These are phyloP conservation scores for Dendrobium officinale DNA, from an alignment of 106 monocot genomes.

Conservation along the genomic window DNA sequence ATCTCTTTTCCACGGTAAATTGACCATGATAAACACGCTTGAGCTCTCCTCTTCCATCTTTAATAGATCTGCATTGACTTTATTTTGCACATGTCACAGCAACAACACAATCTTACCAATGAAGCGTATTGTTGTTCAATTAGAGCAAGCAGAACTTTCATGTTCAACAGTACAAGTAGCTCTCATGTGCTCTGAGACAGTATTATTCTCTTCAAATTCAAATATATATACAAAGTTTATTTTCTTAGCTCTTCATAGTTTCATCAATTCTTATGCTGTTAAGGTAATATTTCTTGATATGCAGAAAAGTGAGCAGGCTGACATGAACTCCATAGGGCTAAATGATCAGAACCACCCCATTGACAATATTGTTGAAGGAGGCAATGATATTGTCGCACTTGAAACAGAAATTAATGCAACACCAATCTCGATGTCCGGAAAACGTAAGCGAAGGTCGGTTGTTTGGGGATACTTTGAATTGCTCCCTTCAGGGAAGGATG, in stretches of 20 bases:
- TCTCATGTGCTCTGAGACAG: neutral
- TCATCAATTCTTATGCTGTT: neutral
- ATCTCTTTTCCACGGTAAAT: too few species aligned
- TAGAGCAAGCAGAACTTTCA: neutral
- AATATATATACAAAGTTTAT: neutral
- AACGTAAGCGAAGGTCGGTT: conserved; percentile 9
- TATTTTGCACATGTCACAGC: too few species aligned
- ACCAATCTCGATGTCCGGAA: neutral
- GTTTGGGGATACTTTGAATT: conserved; percentile 17
- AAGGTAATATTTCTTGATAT: neutral
- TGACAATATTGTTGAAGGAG: neutral
- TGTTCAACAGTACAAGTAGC: neutral
- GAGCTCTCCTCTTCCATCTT: too few species aligned
- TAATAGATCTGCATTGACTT: too few species aligned
- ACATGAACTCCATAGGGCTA: conserved; percentile 1
- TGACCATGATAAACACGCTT: too few species aligned
- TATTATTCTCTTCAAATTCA: neutral
- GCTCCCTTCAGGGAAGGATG: conserved; percentile 7
- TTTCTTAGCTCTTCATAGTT: neutral
- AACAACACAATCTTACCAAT: neutral
- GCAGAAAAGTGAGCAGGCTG: conserved; percentile 4
- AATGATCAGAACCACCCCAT: neutral
- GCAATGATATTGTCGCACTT: neutral
- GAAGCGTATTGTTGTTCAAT: neutral
- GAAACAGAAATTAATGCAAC: conserved; percentile 7